Base-by-base conservation (phyloP, 352 stramenopile genomes). In the Thraustochytrium sp. region DNA sequence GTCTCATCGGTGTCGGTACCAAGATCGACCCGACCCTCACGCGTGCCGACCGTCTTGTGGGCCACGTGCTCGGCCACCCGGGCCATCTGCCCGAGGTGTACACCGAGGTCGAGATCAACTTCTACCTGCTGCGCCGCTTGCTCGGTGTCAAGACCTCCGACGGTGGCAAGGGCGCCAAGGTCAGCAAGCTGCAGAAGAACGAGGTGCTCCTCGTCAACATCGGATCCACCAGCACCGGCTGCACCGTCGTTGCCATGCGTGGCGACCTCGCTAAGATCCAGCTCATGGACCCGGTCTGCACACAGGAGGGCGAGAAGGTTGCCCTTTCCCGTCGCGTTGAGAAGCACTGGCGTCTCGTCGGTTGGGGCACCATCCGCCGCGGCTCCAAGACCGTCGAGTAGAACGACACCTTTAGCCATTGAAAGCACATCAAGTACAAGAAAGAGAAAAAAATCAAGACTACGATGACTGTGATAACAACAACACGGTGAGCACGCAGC, bases 121-220 rank as follows among this genome's bases (percentile, higher is more conserved):
- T 99, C 87, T 99, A 99, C 89, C 88, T 99, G 68, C 91, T 99
- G n/a, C 94, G 97, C 88, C 92, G 97, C 83, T 89, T 99, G 84
- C 91, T 99, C 64, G 97, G 97, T 84, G 96, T 99, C 53, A 99
- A 99, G 90, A 98, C 96, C 55, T 93, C 96, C 82, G 97, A 99
- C 87, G 96, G 97, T 68, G 97, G 95, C 85, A 99, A 99, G 90
- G 95, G 98, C 82, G 97, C 93, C 78, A 99, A 99, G 90, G 96
- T 99, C 76, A 93, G 98, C 89, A 99, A 99, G 90, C 91, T 99
- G 26, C 93, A 93, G 56, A 99, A 98, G 90, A 92, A 93, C 63
- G 97, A 99, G 90, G 98, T 99, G 89, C 92, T 99, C 53, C 99
- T 99, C 96, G 95, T 99, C 38, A 99, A 99, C 91, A 99, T 99